A percentile compares a stretch with the other conserved stretches of the same genome.
Conservation (phyloP, 2,329 filamentous ascomycete species). For the Bretziella fagacearum region DNA sequence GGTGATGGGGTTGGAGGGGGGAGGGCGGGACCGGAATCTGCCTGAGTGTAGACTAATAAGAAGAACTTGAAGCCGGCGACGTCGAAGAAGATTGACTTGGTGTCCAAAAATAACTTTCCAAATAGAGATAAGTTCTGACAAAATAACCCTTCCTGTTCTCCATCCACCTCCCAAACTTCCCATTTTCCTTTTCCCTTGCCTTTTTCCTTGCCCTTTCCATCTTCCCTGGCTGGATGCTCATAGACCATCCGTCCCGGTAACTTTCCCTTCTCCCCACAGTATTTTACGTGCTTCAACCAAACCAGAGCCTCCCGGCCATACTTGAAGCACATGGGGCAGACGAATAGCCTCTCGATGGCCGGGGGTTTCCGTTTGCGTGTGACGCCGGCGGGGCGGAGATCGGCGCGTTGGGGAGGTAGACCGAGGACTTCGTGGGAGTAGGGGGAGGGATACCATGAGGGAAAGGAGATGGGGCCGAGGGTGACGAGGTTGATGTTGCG, state of each 20-base stretch:
- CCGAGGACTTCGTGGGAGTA: slow-evolving; percentile 58
- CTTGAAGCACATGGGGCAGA: slow-evolving; percentile 88
- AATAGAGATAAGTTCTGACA: slow-evolving; percentile 93
- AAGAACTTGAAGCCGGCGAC: slow-evolving; percentile 91
- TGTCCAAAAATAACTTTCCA: slow-evolving; percentile 92
- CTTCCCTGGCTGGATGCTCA: slow-evolving; percentile 34
- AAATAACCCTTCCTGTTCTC: slow-evolving; percentile 73
- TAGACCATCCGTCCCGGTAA: slow-evolving; percentile 44
- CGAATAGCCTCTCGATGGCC: slow-evolving; percentile 54
- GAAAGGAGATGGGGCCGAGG: slow-evolving; percentile 67
- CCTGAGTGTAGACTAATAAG: slow-evolving; percentile 60
- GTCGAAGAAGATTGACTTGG: slow-evolving; percentile 97
- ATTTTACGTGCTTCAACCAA: slow-evolving; percentile 40
- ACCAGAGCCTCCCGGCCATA: slow-evolving; percentile 52
- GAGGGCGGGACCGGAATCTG: slow-evolving; percentile 20
- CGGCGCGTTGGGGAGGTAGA: slow-evolving; percentile 19
- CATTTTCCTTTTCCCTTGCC: slow-evolving; percentile 30
- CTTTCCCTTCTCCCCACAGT: slow-evolving; percentile 30
- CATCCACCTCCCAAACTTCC: slow-evolving; percentile 84
- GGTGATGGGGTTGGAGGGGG: slow-evolving; percentile 8
- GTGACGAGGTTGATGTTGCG: slow-evolving; percentile 79
- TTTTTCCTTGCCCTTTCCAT: slow-evolving; percentile 35
- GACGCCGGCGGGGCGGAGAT: slow-evolving; percentile 1
- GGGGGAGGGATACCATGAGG: slow-evolving; percentile 84
- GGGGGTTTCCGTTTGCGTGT: slow-evolving; percentile 21